Percentiles rank a stretch among this genome's conserved stretches.
phyloP scores from a whole-genome alignment of 2,329 filamentous ascomycete species.

The Nemania diffusa region DNA sequence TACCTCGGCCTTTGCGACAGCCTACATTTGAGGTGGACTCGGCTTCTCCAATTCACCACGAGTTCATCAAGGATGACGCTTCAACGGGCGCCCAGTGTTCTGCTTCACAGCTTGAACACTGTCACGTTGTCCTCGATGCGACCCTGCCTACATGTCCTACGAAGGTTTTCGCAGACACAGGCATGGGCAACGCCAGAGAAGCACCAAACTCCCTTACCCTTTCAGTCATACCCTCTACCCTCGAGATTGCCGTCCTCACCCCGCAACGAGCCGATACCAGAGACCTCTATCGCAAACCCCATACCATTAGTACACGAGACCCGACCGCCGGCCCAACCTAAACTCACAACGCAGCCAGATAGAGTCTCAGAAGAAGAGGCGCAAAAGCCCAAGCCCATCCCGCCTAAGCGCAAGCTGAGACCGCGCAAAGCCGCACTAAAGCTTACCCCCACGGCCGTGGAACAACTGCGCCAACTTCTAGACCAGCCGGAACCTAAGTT shows the following conservation, averaged over 20 bases:
- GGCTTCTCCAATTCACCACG: conserved; percentile 50
- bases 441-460: conserved; percentile 81
- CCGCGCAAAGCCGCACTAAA: conserved; percentile 92
- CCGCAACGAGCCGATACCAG: conserved; percentile 57
- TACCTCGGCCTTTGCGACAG: conserved; percentile 16
- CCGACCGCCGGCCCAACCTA: conserved; percentile 52
- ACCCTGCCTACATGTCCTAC: conserved; percentile 53
- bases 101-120: conserved; percentile 46
- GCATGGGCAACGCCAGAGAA: conserved; percentile 46
- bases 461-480: conserved; percentile 79
- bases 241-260: conserved; percentile 54
- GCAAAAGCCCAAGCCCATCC: conserved; percentile 70
- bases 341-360: conserved; percentile 40
- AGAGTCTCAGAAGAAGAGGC: conserved; percentile 70
- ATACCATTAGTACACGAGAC: conserved; percentile 65
- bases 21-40: conserved; percentile 1
- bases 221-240: conserved; percentile 64
- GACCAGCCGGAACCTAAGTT: conserved; percentile 90
- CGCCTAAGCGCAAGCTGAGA: conserved; percentile 74
- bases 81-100: conserved; percentile 46
- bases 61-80: conserved; percentile 53
- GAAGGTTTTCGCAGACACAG: conserved; percentile 55
- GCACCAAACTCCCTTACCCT: conserved; percentile 50
- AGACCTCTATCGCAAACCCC: conserved; percentile 60
- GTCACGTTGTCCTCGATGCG: conserved; percentile 55